phyloP scores from a whole-genome alignment of 805 yeast genomes.

The Zygosaccharomyces kombuchaensis region DNA sequence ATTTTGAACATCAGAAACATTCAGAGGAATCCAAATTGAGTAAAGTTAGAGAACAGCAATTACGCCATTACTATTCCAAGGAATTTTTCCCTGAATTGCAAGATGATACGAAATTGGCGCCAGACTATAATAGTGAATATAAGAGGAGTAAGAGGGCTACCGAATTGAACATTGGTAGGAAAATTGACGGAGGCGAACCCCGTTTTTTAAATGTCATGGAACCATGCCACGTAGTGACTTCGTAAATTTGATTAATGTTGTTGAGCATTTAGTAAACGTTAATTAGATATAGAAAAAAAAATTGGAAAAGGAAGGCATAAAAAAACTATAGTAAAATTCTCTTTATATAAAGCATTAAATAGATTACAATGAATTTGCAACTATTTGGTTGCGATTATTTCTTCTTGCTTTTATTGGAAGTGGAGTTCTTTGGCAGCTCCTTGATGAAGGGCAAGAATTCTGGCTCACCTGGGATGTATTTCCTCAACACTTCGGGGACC shows the following conservation, averaged over 20 bases:
- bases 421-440: conserved; percentile 91
- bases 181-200: conserved; percentile 8
- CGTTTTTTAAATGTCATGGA: conserved; percentile 1
- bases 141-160: conserved; percentile 20
- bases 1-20: conserved; percentile 35
- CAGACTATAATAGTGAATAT: conserved; percentile 14
- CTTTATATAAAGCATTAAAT: conserved; percentile 1
- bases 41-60: conserved; percentile 37
- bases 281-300: background rate
- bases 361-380: background rate
- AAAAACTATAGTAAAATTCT: background rate
- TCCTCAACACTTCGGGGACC: conserved; percentile 92
- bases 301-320: background rate
- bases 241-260: too few relatives aligned
- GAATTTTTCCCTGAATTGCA: conserved; percentile 18
- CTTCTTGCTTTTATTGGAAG: conserved; percentile 62
- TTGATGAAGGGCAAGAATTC: conserved; percentile 88
- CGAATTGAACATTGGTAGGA: conserved; percentile 18
- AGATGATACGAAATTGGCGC: conserved; percentile 5
- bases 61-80: conserved; percentile 35
- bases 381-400: conserved; percentile 13
- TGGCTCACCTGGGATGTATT: conserved; percentile 97
- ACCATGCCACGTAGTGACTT: background rate
- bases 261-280: background rate
- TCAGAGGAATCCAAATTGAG: conserved; percentile 34